Percentiles rank a stretch among this genome's conserved stretches.
phyloP scores from a whole-genome alignment of 768 basidiomycete species.

The Boletus sensibilis region DNA sequence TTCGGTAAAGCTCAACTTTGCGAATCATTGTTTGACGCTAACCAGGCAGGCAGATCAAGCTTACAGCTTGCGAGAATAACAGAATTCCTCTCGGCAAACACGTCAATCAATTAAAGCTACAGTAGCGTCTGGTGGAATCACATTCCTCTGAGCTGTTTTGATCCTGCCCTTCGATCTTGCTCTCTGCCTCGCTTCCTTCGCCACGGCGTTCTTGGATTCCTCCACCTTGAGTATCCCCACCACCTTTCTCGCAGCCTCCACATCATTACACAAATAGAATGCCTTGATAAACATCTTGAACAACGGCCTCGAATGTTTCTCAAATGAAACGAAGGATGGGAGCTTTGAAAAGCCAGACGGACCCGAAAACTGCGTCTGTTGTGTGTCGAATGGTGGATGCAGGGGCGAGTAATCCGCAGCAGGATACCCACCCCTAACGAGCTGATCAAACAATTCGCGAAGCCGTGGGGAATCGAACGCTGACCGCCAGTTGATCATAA shows the following conservation, averaged over 20 bases:
- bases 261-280: constrained; percentile 56
- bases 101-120: constrained; percentile 8
- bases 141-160: constrained; percentile 8
- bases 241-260: constrained; percentile 49
- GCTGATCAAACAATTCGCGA: constrained; percentile 60
- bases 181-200: constrained; percentile 16
- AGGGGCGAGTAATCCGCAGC: constrained; percentile 29
- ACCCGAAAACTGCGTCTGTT: constrained; percentile 5
- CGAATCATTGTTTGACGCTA: neutral
- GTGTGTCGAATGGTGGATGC: constrained; percentile 48
- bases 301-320: constrained; percentile 62
- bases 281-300: constrained; percentile 73
- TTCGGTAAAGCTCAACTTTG: neutral
- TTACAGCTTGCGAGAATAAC: constrained; percentile 1
- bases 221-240: constrained; percentile 55
- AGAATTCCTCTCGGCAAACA: neutral
- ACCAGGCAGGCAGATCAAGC: neutral
- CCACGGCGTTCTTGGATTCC: constrained; percentile 6
- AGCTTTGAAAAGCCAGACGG: constrained; percentile 38
- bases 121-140: neutral
- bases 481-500: constrained; percentile 50
- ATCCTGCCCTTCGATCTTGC: constrained; percentile 23
- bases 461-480: constrained; percentile 44
- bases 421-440: constrained; percentile 61
- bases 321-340: constrained; percentile 48